These are phyloP conservation scores for Fusarium sp. DNA, from an alignment of 2,329 filamentous ascomycete genomes.

Conservation along the genomic window DNA sequence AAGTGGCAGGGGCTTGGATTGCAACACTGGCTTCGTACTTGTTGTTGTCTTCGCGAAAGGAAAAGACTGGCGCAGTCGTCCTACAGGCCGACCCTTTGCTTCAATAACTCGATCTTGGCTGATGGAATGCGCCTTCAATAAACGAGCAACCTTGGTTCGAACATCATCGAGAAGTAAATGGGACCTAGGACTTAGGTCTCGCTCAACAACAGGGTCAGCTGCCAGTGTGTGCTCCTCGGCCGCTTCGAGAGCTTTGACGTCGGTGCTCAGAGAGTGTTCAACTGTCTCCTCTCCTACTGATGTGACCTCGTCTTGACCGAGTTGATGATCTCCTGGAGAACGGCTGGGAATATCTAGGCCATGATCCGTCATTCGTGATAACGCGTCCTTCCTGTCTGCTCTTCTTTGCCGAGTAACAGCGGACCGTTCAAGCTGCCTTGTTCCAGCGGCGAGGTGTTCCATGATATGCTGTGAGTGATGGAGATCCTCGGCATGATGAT, in stretches of 20 bases:
- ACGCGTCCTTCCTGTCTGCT: slow-evolving; percentile 10
- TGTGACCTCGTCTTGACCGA: slow-evolving; percentile 28
- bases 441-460: slow-evolving; percentile 49
- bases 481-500: slow-evolving; percentile 51
- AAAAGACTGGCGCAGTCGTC: slow-evolving; percentile 2
- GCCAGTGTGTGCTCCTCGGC: slow-evolving; percentile 27
- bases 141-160: slow-evolving; percentile 27
- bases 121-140: slow-evolving; percentile 23
- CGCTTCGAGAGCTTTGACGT: slow-evolving; percentile 13
- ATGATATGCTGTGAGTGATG: slow-evolving; percentile 51
- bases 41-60: neutral
- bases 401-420: slow-evolving; percentile 4
- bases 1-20: slow-evolving; percentile 2
- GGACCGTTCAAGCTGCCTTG: slow-evolving; percentile 8
- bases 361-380: neutral
- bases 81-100: neutral
- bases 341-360: neutral
- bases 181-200: slow-evolving; percentile 35
- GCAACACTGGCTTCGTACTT: neutral
- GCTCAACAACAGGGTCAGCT: slow-evolving; percentile 24
- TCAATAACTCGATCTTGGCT: slow-evolving; percentile 16
- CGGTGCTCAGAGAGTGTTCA: slow-evolving; percentile 27
- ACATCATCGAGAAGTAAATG: slow-evolving; percentile 33
- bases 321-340: slow-evolving; percentile 18
- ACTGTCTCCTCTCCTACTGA: slow-evolving; percentile 9